Evolutionary conservation across 139 green algal genomes (phyloP).

Genomic region (Chlamydomonas incerta): DNA sequence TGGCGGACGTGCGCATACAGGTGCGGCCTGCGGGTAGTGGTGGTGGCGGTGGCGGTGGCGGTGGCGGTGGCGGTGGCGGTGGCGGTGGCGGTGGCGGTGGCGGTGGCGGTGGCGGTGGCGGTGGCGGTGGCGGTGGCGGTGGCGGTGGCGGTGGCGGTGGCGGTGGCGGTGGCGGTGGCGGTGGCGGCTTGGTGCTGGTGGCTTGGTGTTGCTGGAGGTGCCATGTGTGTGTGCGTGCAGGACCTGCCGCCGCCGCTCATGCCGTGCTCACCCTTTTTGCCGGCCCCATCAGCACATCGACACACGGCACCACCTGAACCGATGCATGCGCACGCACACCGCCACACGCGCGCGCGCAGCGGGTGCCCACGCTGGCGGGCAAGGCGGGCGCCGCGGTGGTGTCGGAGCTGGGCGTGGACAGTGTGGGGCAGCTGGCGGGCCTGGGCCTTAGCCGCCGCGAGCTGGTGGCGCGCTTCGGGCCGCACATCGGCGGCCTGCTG

Average conservation of each 20-base stretch:
- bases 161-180: too few species aligned
- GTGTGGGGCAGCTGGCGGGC: conserved; percentile 52
- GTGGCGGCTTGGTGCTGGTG: too few species aligned
- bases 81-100: too few species aligned
- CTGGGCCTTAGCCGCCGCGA: neutral
- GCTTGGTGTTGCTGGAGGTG: neutral
- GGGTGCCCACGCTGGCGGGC: conserved; percentile 37
- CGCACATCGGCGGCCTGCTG: neutral
- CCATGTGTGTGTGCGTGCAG: too few species aligned
- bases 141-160: too few species aligned
- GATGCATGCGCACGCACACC: too few species aligned
- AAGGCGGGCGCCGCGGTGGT: conserved; percentile 57
- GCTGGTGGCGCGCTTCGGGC: conserved; percentile 9
- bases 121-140: too few species aligned
- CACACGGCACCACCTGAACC: neutral
- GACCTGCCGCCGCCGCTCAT: neutral
- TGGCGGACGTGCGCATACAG: conserved; percentile 44
- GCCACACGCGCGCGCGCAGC: neutral
- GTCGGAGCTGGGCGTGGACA: conserved; percentile 41
- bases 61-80: neutral
- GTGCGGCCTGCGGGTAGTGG: neutral
- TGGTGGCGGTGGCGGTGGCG: too few species aligned
- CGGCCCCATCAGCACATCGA: too few species aligned
- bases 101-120: too few species aligned
- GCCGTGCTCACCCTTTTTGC: neutral